phyloP scores from a whole-genome alignment of 768 basidiomycete genomes.

The Mycena leptocephala region DNA sequence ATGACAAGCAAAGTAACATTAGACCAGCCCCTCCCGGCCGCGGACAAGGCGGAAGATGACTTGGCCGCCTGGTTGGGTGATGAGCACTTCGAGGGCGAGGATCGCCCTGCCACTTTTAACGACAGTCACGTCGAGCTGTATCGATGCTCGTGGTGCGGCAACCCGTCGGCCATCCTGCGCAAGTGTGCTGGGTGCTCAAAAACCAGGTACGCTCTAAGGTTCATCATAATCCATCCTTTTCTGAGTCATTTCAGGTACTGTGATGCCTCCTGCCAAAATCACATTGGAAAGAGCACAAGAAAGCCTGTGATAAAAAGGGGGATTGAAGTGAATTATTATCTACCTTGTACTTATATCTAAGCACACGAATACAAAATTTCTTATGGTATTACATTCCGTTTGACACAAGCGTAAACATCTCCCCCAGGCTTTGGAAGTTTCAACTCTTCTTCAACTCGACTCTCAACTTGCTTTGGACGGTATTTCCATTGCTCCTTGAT shows the following conservation, averaged over 20 bases:
- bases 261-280: constrained; percentile 53
- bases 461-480: too few relatives aligned
- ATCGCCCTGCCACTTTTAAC: constrained; percentile 37
- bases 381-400: too few relatives aligned
- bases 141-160: constrained; percentile 76
- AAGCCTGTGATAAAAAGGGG: constrained; percentile 16
- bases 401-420: too few relatives aligned
- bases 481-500: too few relatives aligned
- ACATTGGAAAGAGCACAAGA: constrained; percentile 54
- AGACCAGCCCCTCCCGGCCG: constrained; percentile 45
- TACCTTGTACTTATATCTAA: background rate
- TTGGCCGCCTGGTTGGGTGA: constrained; percentile 73
- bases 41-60: constrained; percentile 68
- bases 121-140: constrained; percentile 67
- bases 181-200: constrained; percentile 66
- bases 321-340: background rate
- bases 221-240: background rate
- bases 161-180: constrained; percentile 71
- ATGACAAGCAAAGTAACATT: constrained; percentile 53
- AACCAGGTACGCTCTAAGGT: constrained; percentile 51
- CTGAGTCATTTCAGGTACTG: constrained; percentile 51
- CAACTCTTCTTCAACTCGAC: too few relatives aligned
- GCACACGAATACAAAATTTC: background rate
- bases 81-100: constrained; percentile 52
- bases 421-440: too few relatives aligned